Conservation (phyloP, 306 rosid species). For the Rosa persica region DNA sequence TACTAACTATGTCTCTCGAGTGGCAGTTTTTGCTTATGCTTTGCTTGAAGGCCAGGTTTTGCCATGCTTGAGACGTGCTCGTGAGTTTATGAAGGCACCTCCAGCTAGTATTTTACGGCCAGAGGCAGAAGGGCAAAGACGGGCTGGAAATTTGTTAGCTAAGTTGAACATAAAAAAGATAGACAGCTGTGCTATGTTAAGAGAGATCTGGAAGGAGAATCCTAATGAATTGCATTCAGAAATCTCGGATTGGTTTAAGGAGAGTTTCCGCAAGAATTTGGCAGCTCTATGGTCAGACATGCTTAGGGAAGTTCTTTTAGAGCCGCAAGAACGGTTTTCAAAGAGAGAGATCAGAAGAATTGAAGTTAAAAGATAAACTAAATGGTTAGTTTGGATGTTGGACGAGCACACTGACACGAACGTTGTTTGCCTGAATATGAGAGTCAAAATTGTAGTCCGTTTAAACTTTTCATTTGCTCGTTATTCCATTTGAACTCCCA, state of each 20-base stretch:
- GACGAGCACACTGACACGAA: too few species aligned
- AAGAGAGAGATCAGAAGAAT: slow-evolving; percentile 14
- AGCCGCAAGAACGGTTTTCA: slow-evolving; percentile 40
- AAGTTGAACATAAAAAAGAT: slow-evolving; percentile 47
- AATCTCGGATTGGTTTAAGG: slow-evolving; percentile 80
- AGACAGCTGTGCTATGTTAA: slow-evolving; percentile 51
- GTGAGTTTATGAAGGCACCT: slow-evolving; percentile 65
- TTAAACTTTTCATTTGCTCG: too few species aligned
- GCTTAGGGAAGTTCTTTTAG: slow-evolving; percentile 53
- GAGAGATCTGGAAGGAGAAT: slow-evolving; percentile 70
- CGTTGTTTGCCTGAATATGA: neutral
- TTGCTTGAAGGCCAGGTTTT: slow-evolving; percentile 89
- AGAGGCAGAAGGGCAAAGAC: slow-evolving; percentile 71
- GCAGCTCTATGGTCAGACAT: slow-evolving; percentile 63
- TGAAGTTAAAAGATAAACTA: neutral
- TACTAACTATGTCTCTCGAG: slow-evolving; percentile 32
- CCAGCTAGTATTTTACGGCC: slow-evolving; percentile 71
- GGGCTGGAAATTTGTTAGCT: slow-evolving; percentile 69
- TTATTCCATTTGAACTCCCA: too few species aligned
- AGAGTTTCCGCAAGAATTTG: slow-evolving; percentile 51
- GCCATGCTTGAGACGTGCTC: slow-evolving; percentile 58
- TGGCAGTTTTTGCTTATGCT: slow-evolving; percentile 65
- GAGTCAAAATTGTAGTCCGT: neutral
- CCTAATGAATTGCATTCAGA: slow-evolving; percentile 62
- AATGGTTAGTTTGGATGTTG: neutral